Base-by-base conservation (phyloP, 2,329 filamentous ascomycete genomes). In the Mariannaea elegans region DNA sequence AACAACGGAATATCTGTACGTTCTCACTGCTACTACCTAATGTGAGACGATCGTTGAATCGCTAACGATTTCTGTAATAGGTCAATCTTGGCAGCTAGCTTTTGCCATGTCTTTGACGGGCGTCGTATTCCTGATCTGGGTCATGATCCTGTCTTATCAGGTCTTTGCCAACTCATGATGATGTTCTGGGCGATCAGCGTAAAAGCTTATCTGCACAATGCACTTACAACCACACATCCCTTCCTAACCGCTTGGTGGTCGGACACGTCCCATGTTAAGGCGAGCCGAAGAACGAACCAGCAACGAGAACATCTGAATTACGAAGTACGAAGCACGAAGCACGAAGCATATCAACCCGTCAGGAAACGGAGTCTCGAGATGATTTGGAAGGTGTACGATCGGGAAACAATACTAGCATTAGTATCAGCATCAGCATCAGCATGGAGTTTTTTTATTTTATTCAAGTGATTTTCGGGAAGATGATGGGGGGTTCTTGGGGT, bases 91-190 rank as follows among this genome's bases (percentile, higher is more conserved):
- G 88, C 83, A 87, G 66, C 81, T 88, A 1, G 84, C 85, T 2
- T 90, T 89, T 73, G 82, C 86, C 1, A 87, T 90, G 71, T 81
- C 81, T 16, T 73, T 90, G 21, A 82, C 87, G 2, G 87, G 87
- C 0, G 77, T 75, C 16, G 75, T 88, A 1, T 89, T 89, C 64
- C 72, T 89, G 59, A 70, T 90, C n/a, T 90, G 87, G 87, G 85
- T 89, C 68, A 88, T 89, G 80, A 78, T 89, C 62, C 89, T 90
- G 83, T 84, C 86, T 10, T 86, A 87, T 66, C 86, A 88, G 63
- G 87, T 90, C 9, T 90, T 87, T 77, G 82, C 74, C 59, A 72
- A 75, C 48, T 80, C 77, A 63, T 78, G 55, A 55, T n/a, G 18
- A 27, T 4, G 12, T 5, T n/a, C 32, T 5, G 32, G 7, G 13